Percentiles rank a stretch among this genome's conserved stretches.
Evolutionary conservation across 176 grass and related monocot species (phyloP).

Genomic region (Poa annua): DNA sequence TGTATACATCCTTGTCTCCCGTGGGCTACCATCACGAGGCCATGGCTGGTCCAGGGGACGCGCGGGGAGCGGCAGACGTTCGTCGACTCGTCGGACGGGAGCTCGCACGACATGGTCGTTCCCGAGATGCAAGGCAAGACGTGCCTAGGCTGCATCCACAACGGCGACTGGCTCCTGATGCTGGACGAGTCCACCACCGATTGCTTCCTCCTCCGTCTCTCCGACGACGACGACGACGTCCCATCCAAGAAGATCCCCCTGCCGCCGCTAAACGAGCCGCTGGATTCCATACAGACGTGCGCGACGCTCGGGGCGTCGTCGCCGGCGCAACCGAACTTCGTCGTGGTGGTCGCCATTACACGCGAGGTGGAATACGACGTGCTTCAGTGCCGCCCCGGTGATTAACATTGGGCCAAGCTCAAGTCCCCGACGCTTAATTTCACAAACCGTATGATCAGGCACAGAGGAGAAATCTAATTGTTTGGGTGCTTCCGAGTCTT

Average conservation of each 20-base stretch:
- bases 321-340: not conserved
- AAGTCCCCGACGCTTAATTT: not conserved
- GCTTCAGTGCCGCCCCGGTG: not conserved
- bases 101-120: not conserved
- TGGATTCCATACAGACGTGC: not conserved
- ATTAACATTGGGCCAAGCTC: not conserved
- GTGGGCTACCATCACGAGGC: not conserved
- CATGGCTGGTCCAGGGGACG: constrained; percentile 12
- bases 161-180: constrained; percentile 24
- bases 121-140: constrained; percentile 14
- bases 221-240: not conserved
- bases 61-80: not conserved
- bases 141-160: constrained; percentile 15
- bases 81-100: not conserved
- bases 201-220: constrained; percentile 15
- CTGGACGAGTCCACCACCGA: constrained; percentile 5
- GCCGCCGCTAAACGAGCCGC: not conserved
- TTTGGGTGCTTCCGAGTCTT: not conserved
- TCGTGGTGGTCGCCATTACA: not conserved
- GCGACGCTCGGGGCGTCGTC: not conserved
- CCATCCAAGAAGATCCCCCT: not conserved
- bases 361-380: not conserved
- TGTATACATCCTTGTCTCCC: too few relatives aligned
- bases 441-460: not conserved
- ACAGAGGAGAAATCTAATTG: not conserved